Percentiles rank a stretch among this genome's conserved stretches.
Evolutionary conservation across 805 yeast species (phyloP).

Genomic region (Nakazawaea laoshanensis): DNA sequence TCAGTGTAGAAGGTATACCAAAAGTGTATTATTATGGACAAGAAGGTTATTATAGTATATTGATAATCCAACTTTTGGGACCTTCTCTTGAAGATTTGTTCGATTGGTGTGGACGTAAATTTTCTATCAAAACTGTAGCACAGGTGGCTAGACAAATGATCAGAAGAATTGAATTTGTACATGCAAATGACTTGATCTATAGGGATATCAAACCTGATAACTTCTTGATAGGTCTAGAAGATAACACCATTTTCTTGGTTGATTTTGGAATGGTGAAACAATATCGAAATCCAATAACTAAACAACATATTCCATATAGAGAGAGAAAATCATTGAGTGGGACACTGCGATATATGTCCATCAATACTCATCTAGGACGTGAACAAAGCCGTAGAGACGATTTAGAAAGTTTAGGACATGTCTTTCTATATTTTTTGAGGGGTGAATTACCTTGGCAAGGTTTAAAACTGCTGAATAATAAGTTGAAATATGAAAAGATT

Average conservation of each 20-base stretch:
- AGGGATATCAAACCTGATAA: constrained; percentile 83
- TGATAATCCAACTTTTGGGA: constrained; percentile 73
- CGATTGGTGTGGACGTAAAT: constrained; percentile 82
- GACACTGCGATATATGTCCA: constrained; percentile 83
- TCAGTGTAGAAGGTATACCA: constrained; percentile 56
- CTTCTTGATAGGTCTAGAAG: constrained; percentile 64
- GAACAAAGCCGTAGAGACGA: constrained; percentile 83
- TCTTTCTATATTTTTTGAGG: constrained; percentile 67
- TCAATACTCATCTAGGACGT: constrained; percentile 79
- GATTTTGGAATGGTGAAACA: constrained; percentile 89
- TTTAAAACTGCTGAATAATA: constrained; percentile 80
- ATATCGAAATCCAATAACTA: constrained; percentile 71
- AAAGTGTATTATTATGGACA: constrained; percentile 80
- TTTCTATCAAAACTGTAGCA: constrained; percentile 63
- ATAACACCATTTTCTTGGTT: constrained; percentile 62
- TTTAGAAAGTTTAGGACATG: constrained; percentile 75
- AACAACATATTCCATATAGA: constrained; percentile 75
- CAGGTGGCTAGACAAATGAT: constrained; percentile 76
- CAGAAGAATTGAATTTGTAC: constrained; percentile 60
- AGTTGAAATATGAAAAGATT: constrained; percentile 74
- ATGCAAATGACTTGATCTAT: constrained; percentile 68
- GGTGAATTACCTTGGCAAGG: constrained; percentile 90
- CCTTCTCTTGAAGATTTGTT: constrained; percentile 78
- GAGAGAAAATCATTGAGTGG: constrained; percentile 77
- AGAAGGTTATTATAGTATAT: constrained; percentile 72